These are phyloP conservation scores for Venustampulla echinocandica DNA, from an alignment of 495 filamentous ascomycete species.

Conservation along the genomic window DNA sequence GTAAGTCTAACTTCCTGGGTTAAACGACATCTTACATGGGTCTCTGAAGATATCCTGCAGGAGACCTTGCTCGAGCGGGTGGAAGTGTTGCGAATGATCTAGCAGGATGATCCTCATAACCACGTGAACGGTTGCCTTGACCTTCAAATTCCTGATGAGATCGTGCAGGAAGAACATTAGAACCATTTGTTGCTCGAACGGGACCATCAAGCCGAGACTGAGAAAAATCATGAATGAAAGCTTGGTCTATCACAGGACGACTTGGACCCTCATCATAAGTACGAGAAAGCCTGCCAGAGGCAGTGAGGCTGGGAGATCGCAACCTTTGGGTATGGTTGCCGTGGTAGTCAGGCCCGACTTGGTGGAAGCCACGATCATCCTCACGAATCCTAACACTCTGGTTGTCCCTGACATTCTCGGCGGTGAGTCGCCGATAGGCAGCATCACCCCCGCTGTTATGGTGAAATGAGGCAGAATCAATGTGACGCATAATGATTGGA, in stretches of 20 bases:
- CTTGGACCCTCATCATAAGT: conserved; percentile 12
- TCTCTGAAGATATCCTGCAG: conserved; percentile 13
- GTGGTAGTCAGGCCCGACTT: conserved; percentile 5
- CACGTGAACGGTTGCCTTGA: background rate
- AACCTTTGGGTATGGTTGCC: conserved; percentile 4
- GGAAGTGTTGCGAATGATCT: conserved; percentile 11
- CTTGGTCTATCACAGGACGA: conserved; percentile 9
- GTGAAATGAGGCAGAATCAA: background rate
- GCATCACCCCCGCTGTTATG: conserved; percentile 8
- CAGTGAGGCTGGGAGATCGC: conserved; percentile 8
- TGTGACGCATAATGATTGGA: conserved; percentile 5
- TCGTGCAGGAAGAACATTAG: conserved; percentile 9
- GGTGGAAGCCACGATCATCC: conserved; percentile 5
- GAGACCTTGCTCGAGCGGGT: conserved; percentile 17
- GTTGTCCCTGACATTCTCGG: background rate
- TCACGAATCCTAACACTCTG: conserved; percentile 2
- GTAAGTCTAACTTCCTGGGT: background rate
- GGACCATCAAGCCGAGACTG: conserved; percentile 20
- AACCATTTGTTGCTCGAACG: conserved; percentile 4
- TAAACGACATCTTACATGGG: conserved; percentile 17
- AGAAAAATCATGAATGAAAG: conserved; percentile 17
- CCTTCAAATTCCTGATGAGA: conserved; percentile 2
- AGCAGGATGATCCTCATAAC: conserved; percentile 13
- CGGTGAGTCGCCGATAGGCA: background rate
- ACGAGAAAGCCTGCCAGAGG: conserved; percentile 10